Evolutionary conservation across 2,329 filamentous ascomycete species (phyloP), one percentile per base, ranked within the genome.

Genomic region (Raffaelea ambrosiae): DNA sequence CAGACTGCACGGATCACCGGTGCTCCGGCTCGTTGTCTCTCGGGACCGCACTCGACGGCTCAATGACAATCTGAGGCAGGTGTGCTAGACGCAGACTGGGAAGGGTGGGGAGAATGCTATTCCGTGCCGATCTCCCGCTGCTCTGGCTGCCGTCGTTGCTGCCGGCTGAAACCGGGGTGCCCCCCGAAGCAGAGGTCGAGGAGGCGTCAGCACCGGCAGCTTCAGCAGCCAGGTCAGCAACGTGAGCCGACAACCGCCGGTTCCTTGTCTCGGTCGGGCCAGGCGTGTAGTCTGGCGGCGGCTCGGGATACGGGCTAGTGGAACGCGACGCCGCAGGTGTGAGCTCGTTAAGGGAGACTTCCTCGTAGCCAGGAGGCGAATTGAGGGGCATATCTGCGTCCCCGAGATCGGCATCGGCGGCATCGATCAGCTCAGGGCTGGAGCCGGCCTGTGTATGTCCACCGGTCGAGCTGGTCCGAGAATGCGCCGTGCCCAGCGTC

Each of bases 21-120:
- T 38, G 35, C 35, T 38, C 14, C 18, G 44, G 39, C 21, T 50
- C 44, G 20, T 48, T 41, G 9, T 59, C 55, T 18, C 54, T 41
- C 16, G 66, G 63, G 44, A 58, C 58, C 5, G 66, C 65, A 38
- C 65, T 70, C 21, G 69, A 73, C n/a, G 74, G 73, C 56, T 81
- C 73, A 43, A 81, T 72, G 22, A 80, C 71, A 57, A 83, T 83
- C 53, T 73, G 71, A 3, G 79, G 79, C 22, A 82, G 60, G 23
- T 59, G 59, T 18, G 61, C 57, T 29, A 81, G 64, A 43, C 69
- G 67, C 54, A 81, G 55, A 54, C 72, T 78, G 2, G 77, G 76
- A 43, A 81, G 61, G 52, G 71, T 74, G 0, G 73, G 73, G 7
- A 63, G 56, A 1, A 64, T 66, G 18, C 66, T 66, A 4, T 66